These are phyloP conservation scores for Glycyrrhiza uralensis DNA, from an alignment of 306 rosid species.

Conservation along the genomic window DNA sequence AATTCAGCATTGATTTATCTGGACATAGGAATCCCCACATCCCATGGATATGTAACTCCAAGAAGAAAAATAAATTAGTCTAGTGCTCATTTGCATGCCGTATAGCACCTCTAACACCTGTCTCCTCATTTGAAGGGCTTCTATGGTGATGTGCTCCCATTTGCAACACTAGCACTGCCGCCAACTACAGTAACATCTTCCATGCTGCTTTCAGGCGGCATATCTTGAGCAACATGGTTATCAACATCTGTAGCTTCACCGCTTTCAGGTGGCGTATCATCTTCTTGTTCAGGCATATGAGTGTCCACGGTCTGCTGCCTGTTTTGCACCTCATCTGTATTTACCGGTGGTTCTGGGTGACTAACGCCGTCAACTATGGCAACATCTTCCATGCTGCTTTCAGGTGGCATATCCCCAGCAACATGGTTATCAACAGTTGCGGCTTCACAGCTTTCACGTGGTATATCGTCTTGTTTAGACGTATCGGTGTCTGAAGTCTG, in stretches of 20 bases:
- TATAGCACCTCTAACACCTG: background rate
- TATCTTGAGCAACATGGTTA: slow-evolving; percentile 11
- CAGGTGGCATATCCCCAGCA: slow-evolving; percentile 15
- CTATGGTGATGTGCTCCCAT: slow-evolving; percentile 18
- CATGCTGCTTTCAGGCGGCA: slow-evolving; percentile 13
- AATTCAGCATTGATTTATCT: background rate
- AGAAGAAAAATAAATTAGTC: background rate
- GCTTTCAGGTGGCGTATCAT: slow-evolving; percentile 16
- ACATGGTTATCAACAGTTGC: background rate
- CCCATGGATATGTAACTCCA: background rate
- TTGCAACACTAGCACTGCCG: slow-evolving; percentile 9
- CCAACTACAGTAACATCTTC: slow-evolving; percentile 27
- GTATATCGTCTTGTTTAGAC: slow-evolving; percentile 17
- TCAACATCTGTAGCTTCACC: slow-evolving; percentile 25
- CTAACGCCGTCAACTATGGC: background rate
- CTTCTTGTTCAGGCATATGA: slow-evolving; percentile 22
- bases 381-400: slow-evolving; percentile 18
- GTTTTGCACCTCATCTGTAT: slow-evolving; percentile 18
- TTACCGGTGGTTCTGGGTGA: slow-evolving; percentile 10
- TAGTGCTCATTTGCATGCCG: slow-evolving; percentile 4
- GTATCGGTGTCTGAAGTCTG: slow-evolving; percentile 16
- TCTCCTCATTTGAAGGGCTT: slow-evolving; percentile 1
- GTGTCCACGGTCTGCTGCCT: slow-evolving; percentile 19
- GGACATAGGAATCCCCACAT: background rate
- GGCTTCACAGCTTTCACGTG: slow-evolving; percentile 12